phyloP scores from a whole-genome alignment of 306 rosid species.

The Glycine latifolia region DNA sequence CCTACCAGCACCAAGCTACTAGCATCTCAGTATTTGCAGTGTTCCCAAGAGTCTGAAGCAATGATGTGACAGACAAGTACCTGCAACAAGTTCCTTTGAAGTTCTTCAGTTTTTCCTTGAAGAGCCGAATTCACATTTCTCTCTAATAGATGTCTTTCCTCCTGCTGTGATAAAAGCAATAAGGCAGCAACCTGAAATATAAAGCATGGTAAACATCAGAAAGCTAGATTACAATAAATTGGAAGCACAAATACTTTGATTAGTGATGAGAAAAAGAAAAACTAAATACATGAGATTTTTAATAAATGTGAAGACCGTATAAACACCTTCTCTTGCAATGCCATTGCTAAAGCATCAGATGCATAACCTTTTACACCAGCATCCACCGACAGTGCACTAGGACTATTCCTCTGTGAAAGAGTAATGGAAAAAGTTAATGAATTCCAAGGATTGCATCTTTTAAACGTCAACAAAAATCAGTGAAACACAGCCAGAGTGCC shows the following conservation, averaged over 20 bases:
- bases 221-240: conserved; percentile 31
- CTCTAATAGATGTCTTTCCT: conserved; percentile 86
- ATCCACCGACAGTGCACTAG: conserved; percentile 47
- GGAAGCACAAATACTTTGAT: conserved; percentile 33
- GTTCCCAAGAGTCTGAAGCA: conserved; percentile 45
- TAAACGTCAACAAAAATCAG: conserved; percentile 19
- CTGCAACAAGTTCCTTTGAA: conserved; percentile 88
- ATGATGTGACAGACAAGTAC: conserved; percentile 53
- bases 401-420: conserved; percentile 54
- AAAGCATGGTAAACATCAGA: conserved; percentile 38
- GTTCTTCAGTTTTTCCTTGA: conserved; percentile 84
- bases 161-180: conserved; percentile 93
- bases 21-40: conserved; percentile 35
- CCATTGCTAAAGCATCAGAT: conserved; percentile 80
- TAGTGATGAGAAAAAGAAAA: conserved; percentile 16
- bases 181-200: conserved; percentile 72
- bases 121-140: conserved; percentile 82
- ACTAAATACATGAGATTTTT: conserved; percentile 6
- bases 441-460: conserved; percentile 39
- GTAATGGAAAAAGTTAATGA: conserved; percentile 18
- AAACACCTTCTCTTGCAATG: conserved; percentile 89
- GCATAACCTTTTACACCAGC: conserved; percentile 56
- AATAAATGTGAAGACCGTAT: background rate
- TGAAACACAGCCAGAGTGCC: conserved; percentile 32
- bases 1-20: conserved; percentile 14